Percentiles rank a stretch among this genome's conserved stretches.
These are phyloP conservation scores for Botrytis deweyae DNA, from an alignment of 2,329 filamentous ascomycete genomes.

Conservation along the genomic window DNA sequence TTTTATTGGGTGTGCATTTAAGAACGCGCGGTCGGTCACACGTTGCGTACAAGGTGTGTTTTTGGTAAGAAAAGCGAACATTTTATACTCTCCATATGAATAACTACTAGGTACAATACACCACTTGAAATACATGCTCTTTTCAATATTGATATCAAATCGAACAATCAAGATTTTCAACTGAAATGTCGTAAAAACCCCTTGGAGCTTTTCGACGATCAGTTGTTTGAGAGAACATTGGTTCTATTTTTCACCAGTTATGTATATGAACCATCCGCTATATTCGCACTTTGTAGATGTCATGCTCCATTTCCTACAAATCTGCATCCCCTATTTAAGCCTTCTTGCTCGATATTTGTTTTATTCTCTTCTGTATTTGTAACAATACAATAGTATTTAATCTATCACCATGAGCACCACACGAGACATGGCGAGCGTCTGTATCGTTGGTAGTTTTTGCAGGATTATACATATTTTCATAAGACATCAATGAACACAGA, in stretches of 20 bases:
- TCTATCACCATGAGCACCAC: background rate
- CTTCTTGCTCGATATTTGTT: too few relatives aligned
- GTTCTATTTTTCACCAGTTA: background rate
- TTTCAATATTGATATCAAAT: background rate
- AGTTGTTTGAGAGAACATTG: background rate
- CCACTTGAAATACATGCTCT: background rate
- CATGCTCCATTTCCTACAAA: background rate
- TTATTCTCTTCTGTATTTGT: too few relatives aligned
- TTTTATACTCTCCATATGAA: background rate
- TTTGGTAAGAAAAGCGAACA: background rate
- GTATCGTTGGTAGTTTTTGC: background rate
- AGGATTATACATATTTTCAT: background rate
- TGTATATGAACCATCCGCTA: background rate
- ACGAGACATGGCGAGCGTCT: background rate
- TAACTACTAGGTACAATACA: background rate
- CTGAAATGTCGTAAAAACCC: background rate
- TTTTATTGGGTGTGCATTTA: background rate
- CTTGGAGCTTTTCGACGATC: too few relatives aligned
- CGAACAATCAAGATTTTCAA: background rate
- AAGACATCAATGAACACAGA: background rate
- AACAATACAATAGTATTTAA: background rate
- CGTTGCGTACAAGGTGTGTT: background rate
- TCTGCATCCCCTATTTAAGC: too few relatives aligned
- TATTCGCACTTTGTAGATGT: background rate
- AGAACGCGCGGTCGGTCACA: rapidly evolving